These are phyloP conservation scores for Geoglossum glabrum DNA, from an alignment of 495 filamentous ascomycete species.

Conservation along the genomic window DNA sequence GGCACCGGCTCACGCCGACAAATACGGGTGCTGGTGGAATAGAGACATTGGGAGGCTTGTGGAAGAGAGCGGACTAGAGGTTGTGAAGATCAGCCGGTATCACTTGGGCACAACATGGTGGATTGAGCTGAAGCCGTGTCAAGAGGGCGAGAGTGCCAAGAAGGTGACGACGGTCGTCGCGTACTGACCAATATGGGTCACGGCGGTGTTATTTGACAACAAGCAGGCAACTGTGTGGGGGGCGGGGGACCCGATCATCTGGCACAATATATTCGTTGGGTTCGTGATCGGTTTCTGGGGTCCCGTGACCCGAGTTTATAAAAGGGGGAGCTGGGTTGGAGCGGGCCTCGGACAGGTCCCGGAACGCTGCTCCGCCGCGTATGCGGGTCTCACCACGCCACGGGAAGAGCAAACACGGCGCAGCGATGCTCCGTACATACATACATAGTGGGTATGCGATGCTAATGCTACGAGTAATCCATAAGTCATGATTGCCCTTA, in stretches of 20 bases:
- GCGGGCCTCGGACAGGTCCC: neutral
- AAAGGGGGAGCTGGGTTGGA: neutral
- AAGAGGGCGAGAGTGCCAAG: neutral
- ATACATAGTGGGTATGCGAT: too few species aligned
- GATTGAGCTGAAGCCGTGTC: conserved; percentile 33
- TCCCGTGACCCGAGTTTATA: neutral
- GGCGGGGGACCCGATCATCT: neutral
- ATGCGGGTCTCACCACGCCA: neutral
- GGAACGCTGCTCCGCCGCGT: neutral
- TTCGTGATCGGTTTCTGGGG: neutral
- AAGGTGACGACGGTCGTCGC: neutral
- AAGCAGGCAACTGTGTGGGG: neutral
- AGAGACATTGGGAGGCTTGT: conserved; percentile 70
- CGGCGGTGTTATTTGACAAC: neutral
- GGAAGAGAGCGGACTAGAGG: conserved; percentile 58
- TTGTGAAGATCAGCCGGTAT: conserved; percentile 43
- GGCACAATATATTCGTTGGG: neutral
- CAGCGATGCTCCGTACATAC: too few species aligned
- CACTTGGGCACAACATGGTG: conserved; percentile 66
- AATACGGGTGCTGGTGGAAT: conserved; percentile 96
- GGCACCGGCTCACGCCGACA: conserved; percentile 57
- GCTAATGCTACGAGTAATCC: neutral
- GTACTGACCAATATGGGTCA: neutral
- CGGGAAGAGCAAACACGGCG: neutral
- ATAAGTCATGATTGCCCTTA: neutral